Base-by-base conservation (phyloP, 768 basidiomycete genomes). In the Kwoniella heveanensis region DNA sequence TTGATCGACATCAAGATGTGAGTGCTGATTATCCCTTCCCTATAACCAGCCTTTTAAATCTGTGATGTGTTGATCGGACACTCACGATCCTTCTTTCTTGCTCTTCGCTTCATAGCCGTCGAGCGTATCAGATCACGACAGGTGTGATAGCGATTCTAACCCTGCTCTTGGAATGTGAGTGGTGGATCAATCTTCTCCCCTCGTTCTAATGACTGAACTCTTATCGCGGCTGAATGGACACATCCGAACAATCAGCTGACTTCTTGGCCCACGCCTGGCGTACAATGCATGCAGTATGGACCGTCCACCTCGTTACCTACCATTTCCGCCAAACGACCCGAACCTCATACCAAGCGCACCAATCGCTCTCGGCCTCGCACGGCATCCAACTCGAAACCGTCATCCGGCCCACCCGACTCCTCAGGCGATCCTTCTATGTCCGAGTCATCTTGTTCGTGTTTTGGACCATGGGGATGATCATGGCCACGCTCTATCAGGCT, bases 281-380 rank as follows among this genome's bases (percentile, higher is more conserved):
- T n/a, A n/a, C n/a, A n/a, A n/a, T n/a, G n/a, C n/a, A n/a, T n/a
- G 26, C 22, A 62, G 61, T 62, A 49, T 62, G 61, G 61, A 54
- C 54, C 9, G 44, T 62, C 24, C 12, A 27, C 46, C 48, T 62
- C 5, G 54, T 62, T 9, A 32, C 29, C 2, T 27, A 49, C 9
- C 61, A 62, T 44, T 62, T 56, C 48, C 27, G 29, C 21, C 53
- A 49, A 49, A 62, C 61, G 0, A 29, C 51, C 19, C 19, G 46
- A 26, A 56, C 54, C 1, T 47, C 61, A 24, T 32, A 44, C 25
- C 46, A 27, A 44, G 46, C 39, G 13, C 47, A 52, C n/a, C 21
- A 15, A 15, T 44, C 39, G 3, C 39, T 44, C 15, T 44, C 39
- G 19, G 39, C 39, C 6, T 47, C 53, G 13, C 25, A 37, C 48